Evolutionary conservation across 2,329 filamentous ascomycete genomes (phyloP), one percentile per base, ranked within the genome.

Genomic region (Fusarium heterosporum): DNA sequence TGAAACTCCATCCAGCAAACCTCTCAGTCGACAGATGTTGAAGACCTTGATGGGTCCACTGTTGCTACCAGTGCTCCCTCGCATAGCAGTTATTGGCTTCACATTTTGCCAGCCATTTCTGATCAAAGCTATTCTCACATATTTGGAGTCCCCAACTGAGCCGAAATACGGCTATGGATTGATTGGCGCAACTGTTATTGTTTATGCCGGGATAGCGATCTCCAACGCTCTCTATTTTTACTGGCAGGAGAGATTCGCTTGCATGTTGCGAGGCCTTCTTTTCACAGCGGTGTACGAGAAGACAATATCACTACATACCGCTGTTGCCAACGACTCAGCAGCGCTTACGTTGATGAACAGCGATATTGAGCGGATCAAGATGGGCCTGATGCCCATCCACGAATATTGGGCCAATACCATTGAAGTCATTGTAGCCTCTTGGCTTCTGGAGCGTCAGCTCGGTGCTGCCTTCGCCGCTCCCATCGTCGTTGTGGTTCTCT

Each of bases 341-440:
- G 74, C 76, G 0, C 64, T 79, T 11, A 80, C 78, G 0, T 60
- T 80, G 12, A 80, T 80, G 78, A 80, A 75, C 51, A 74, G 72
- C 6, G 78, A 80, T 50, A 66, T 78, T 6, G 78, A 80, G 49
- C 73, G 75, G 14, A 75, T 80, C 32, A 61, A 72, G 1, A 40
- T 61, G 4, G 78, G 78, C 0, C 69, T 77, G 16, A 51, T 70
- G 3, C 40, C 51, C 5, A 32, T 78, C 1, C 78, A 80, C 53
- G 74, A 79, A 13, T 71, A 76, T 12, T 80, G 78, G 78, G 74
- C 76, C 6, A 75, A 71, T 45, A 34, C 64, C 3, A 59, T 79
- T 16, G 72, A 80, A 46, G 73, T 77, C 0, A 74, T 62, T 1
- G 57, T 80, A 2, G 76, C 75, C 0, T 70, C 70, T 28, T 79